A percentile compares a stretch with the other conserved stretches of the same genome.
phyloP scores from a whole-genome alignment of 441 rosid species.

The Pelargonium citronellum region DNA sequence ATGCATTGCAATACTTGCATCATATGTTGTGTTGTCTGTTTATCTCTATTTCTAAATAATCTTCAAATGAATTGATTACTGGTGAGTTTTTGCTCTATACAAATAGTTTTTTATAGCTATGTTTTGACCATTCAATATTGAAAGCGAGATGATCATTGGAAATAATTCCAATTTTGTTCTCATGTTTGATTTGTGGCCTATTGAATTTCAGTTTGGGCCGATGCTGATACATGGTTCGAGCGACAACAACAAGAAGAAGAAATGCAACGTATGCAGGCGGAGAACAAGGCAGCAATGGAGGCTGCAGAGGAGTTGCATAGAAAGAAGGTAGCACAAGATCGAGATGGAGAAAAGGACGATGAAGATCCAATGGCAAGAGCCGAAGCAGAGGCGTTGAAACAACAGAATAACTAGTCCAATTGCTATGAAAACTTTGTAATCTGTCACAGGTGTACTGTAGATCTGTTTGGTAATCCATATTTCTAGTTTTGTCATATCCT shows the following conservation, averaged over 20 bases:
- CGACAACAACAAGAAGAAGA: slow-evolving; percentile 88
- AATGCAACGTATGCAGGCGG: slow-evolving; percentile 68
- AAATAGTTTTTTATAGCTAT: too few relatives aligned
- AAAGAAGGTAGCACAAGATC: slow-evolving; percentile 71
- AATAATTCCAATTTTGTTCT: too few relatives aligned
- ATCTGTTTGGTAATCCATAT: background rate
- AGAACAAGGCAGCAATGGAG: slow-evolving; percentile 71
- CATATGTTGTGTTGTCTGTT: too few relatives aligned
- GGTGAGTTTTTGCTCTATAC: too few relatives aligned
- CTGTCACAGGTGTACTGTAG: background rate
- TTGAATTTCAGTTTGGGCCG: slow-evolving; percentile 74
- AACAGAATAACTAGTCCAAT: slow-evolving; percentile 16
- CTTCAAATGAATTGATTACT: too few relatives aligned
- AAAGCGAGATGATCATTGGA: too few relatives aligned
- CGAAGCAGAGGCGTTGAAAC: slow-evolving; percentile 53
- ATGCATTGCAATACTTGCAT: too few relatives aligned
- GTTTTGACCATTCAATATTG: too few relatives aligned
- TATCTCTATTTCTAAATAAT: too few relatives aligned
- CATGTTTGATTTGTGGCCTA: background rate
- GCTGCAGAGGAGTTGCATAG: slow-evolving; percentile 91
- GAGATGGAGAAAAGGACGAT: slow-evolving; percentile 82
- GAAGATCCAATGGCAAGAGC: slow-evolving; percentile 79
- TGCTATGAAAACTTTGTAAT: background rate
- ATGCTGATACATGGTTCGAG: slow-evolving; percentile 95
- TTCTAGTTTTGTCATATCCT: background rate